phyloP scores from a whole-genome alignment of 2,329 filamentous ascomycete genomes.

The Paraphaeosphaeria sporulosa region DNA sequence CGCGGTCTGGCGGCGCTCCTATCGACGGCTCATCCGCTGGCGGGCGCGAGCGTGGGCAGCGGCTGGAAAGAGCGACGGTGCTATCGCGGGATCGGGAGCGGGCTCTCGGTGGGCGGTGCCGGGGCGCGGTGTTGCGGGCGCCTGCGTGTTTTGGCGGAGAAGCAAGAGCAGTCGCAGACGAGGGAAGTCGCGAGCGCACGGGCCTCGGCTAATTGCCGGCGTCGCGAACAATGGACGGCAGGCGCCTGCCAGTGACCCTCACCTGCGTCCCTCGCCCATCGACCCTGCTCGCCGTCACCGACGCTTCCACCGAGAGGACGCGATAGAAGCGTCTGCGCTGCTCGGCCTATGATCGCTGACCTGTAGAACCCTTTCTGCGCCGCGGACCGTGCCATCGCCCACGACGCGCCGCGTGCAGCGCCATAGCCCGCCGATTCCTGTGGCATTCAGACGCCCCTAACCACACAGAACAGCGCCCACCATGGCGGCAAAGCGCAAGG shows the following conservation, averaged over 20 bases:
- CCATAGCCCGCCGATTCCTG: background rate
- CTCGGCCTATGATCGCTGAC: slow-evolving; percentile 16
- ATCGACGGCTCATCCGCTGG: slow-evolving; percentile 34
- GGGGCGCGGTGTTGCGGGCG: background rate
- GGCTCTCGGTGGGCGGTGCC: background rate
- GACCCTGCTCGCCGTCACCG: background rate
- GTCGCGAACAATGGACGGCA: slow-evolving; percentile 34
- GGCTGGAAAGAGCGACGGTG: background rate
- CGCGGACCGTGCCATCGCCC: background rate
- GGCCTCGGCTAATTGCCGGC: slow-evolving; percentile 30
- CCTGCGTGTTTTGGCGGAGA: slow-evolving; percentile 1
- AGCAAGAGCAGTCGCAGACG: slow-evolving; percentile 15
- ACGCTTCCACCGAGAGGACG: background rate
- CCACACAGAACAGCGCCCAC: background rate
- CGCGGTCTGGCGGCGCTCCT: slow-evolving; percentile 23
- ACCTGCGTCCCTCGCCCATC: slow-evolving; percentile 4
- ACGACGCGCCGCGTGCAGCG: background rate
- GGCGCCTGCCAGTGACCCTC: slow-evolving; percentile 6
- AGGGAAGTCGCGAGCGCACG: slow-evolving; percentile 18
- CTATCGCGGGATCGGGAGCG: background rate
- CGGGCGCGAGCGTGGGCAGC: background rate
- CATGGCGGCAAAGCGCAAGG: slow-evolving; percentile 96
- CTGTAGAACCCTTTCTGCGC: slow-evolving; percentile 16
- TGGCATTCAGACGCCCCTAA: background rate
- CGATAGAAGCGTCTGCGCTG: slow-evolving; percentile 1